phyloP scores from a whole-genome alignment of 352 stramenopile species.

The Pythium phragmiticola region DNA sequence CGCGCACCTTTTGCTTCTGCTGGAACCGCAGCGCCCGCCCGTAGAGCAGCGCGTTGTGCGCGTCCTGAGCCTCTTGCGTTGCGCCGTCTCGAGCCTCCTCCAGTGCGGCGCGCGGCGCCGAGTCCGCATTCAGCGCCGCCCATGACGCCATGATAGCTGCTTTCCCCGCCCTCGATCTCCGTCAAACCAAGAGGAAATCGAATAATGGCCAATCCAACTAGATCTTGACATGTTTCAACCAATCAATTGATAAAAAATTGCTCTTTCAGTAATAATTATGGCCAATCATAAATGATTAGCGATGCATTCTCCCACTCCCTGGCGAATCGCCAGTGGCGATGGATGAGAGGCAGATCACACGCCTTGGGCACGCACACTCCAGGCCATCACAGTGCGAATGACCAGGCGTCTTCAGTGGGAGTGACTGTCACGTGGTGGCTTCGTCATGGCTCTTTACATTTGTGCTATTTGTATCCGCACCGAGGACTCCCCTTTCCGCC shows the following conservation, averaged over 20 bases:
- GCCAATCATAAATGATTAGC: not conserved
- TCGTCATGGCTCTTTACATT: not conserved
- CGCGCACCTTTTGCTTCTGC: conserved; percentile 45
- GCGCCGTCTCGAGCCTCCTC: conserved; percentile 22
- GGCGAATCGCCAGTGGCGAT: too few species aligned
- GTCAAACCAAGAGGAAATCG: not conserved
- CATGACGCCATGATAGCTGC: conserved; percentile 50
- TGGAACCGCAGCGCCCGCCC: conserved; percentile 65
- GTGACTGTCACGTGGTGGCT: too few species aligned
- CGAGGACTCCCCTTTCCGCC: not conserved
- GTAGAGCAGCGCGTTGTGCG: conserved; percentile 56
- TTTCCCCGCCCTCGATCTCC: not conserved
- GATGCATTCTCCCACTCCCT: not conserved
- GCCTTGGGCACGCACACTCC: too few species aligned
- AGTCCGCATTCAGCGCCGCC: conserved; percentile 55
- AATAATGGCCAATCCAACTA: not conserved
- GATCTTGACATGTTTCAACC: not conserved
- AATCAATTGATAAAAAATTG: not conserved
- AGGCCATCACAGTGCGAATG: not conserved
- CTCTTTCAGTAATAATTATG: not conserved
- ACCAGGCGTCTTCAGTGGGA: too few species aligned
- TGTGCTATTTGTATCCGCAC: conserved; percentile 12
- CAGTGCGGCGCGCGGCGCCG: conserved; percentile 21
- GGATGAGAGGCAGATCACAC: too few species aligned
- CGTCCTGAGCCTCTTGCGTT: conserved; percentile 70